Conservation (phyloP, 1,139 yeast genomes). For the Hansenula lynferdii region DNA sequence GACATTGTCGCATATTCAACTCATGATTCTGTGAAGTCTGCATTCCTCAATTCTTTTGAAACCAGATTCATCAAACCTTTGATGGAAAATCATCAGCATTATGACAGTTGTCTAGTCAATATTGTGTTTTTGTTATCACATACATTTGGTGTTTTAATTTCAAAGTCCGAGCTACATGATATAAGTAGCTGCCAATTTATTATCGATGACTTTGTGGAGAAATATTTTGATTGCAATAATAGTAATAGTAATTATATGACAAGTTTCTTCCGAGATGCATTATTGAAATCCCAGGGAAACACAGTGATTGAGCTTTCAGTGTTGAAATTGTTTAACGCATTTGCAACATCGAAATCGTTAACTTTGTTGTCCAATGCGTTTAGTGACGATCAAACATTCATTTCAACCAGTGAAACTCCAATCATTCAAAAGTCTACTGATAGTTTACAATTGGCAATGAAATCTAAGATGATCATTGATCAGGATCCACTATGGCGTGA, state of each 20-base stretch:
- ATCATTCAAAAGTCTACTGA: background rate
- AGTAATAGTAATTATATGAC: no score
- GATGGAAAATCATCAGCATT: background rate
- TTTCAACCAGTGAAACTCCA: background rate
- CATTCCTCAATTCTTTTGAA: conserved; percentile 3
- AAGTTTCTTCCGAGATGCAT: background rate
- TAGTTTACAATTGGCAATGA: background rate
- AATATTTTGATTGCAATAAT: background rate
- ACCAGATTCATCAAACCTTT: conserved; percentile 1
- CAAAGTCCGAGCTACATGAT: no score
- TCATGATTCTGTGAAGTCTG: conserved; percentile 3
- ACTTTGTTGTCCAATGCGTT: background rate
- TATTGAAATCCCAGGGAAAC: background rate
- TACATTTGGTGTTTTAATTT: conserved; percentile 1
- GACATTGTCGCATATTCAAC: conserved; percentile 1
- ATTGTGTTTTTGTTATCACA: conserved; percentile 1
- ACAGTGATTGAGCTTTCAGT: background rate
- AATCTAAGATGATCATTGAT: background rate
- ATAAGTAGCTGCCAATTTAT: background rate
- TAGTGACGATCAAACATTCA: background rate
- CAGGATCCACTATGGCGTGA: background rate
- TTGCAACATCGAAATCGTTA: background rate
- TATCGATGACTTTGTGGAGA: conserved; percentile 1
- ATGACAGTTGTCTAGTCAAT: background rate
- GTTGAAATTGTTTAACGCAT: background rate